Conservation (phyloP, 2,329 filamentous ascomycete genomes). For the Aaosphaeria pasadenensis region DNA sequence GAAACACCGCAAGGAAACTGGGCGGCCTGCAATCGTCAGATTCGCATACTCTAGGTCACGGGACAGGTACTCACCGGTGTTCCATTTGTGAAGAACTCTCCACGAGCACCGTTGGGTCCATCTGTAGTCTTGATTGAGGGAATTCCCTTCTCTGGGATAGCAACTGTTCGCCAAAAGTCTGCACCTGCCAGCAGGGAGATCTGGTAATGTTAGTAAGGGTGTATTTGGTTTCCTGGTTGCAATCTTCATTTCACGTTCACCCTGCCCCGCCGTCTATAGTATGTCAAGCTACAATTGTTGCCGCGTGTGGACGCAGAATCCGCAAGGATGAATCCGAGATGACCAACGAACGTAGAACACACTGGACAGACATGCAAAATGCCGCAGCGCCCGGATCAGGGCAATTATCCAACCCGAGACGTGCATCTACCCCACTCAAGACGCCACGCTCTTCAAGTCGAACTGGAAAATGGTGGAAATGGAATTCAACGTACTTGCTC, state of each 20-base stretch:
- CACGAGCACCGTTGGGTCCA: conserved; percentile 68
- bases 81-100: conserved; percentile 62
- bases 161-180: conserved; percentile 69
- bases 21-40: conserved; percentile 55
- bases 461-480: neutral
- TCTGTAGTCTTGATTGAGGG: conserved; percentile 65
- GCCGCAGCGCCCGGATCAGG: too few species aligned
- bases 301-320: too few species aligned
- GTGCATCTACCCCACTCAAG: too few species aligned
- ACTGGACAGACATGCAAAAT: too few species aligned
- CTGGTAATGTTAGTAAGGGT: too few species aligned
- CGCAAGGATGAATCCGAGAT: too few species aligned
- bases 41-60: conserved; percentile 5
- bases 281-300: too few species aligned
- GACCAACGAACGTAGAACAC: too few species aligned
- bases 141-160: conserved; percentile 58
- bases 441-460: conserved; percentile 3
- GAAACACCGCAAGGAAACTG: conserved; percentile 78
- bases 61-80: conserved; percentile 33
- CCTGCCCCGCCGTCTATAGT: too few species aligned
- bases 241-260: too few species aligned
- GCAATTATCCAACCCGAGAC: too few species aligned
- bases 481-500: conserved; percentile 33
- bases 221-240: too few species aligned
- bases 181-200: conserved; percentile 47